phyloP scores from a whole-genome alignment of 768 basidiomycete species.

The Agrocybe chaxingu region DNA sequence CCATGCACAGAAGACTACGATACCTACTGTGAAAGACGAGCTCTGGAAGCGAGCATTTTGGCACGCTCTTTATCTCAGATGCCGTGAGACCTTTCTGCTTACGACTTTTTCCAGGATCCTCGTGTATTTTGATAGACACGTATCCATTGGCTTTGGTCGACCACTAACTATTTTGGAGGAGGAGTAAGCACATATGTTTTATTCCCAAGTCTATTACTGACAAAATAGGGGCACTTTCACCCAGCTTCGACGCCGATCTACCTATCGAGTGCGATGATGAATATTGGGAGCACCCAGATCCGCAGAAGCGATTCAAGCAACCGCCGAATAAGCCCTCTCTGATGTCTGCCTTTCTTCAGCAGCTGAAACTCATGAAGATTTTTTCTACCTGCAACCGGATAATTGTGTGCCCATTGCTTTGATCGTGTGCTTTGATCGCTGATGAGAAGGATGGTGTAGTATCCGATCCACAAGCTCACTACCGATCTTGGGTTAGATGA shows the following conservation, averaged over 20 bases:
- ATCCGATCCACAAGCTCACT: too few species aligned
- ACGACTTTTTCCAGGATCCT: constrained; percentile 32
- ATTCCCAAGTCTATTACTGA: neutral
- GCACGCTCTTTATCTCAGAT: constrained; percentile 18
- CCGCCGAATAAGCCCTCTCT: constrained; percentile 51
- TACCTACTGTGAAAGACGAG: constrained; percentile 51
- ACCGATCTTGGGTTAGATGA: too few species aligned
- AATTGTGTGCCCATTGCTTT: too few species aligned
- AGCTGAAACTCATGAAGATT: constrained; percentile 51
- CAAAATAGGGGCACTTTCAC: constrained; percentile 16
- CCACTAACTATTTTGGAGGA: constrained; percentile 69
- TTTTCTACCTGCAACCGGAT: constrained; percentile 14
- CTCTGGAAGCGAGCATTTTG: constrained; percentile 66
- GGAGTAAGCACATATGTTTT: constrained; percentile 41
- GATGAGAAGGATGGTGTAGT: too few species aligned
- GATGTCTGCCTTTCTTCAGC: constrained; percentile 46
- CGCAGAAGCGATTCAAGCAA: constrained; percentile 55
- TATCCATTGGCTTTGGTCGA: constrained; percentile 50
- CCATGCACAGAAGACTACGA: constrained; percentile 34
- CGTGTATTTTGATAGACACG: constrained; percentile 38
- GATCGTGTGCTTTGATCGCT: too few species aligned
- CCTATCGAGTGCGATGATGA: constrained; percentile 58
- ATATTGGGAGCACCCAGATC: constrained; percentile 58
- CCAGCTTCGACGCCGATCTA: constrained; percentile 60
- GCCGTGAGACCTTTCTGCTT: neutral